Evolutionary conservation across 306 rosid species (phyloP).

Genomic region (Begonia masoniana): DNA sequence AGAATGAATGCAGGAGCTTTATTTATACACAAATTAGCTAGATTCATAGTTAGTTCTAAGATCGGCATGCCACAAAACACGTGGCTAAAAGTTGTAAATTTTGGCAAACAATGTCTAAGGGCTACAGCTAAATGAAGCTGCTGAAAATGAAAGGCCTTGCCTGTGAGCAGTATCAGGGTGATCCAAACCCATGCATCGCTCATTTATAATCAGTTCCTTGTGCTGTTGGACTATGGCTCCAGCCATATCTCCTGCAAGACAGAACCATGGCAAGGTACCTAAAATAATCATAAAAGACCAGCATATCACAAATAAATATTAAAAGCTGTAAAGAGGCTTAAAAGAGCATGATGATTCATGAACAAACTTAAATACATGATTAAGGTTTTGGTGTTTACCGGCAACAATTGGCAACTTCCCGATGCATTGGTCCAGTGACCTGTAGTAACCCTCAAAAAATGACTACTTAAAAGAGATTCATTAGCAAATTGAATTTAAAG

Average conservation of each 20-base stretch:
- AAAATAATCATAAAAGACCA: conserved; percentile 19
- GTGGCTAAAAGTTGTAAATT: background rate
- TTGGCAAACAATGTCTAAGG: background rate
- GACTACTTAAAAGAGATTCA: conserved; percentile 1
- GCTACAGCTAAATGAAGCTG: background rate
- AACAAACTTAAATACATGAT: too few relatives aligned
- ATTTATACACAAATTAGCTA: too few relatives aligned
- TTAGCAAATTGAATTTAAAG: conserved; percentile 10
- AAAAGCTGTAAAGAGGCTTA: too few relatives aligned
- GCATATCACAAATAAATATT: too few relatives aligned
- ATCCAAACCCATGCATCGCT: conserved; percentile 93
- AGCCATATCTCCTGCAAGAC: conserved; percentile 98
- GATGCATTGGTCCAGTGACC: conserved; percentile 99
- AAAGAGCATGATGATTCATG: too few relatives aligned
- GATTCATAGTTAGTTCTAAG: too few relatives aligned
- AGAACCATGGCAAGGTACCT: conserved; percentile 99
- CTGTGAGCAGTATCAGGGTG: conserved; percentile 99
- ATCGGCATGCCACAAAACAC: too few relatives aligned
- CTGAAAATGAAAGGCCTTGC: conserved; percentile 18
- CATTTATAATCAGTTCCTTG: conserved; percentile 89
- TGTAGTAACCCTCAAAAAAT: conserved; percentile 18
- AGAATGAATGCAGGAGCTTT: too few relatives aligned
- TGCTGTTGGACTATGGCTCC: conserved; percentile 97
- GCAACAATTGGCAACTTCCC: conserved; percentile 96
- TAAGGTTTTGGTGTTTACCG: conserved; percentile 34